Conservation (phyloP, 768 basidiomycete species). For the Hygrophorus russula region DNA sequence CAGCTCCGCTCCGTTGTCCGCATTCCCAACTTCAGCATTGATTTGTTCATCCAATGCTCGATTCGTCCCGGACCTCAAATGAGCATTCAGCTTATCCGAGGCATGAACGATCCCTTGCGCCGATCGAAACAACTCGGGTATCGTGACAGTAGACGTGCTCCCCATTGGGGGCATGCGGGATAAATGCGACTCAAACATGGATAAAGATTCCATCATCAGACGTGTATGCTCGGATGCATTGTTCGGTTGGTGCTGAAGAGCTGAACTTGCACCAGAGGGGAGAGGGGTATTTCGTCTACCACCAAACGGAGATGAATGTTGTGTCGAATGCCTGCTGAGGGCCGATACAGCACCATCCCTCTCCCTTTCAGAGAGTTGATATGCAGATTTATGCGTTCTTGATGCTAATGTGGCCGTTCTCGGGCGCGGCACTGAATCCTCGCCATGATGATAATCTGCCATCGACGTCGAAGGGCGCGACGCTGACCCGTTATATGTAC, state of each 20-base stretch:
- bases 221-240: constrained; percentile 45
- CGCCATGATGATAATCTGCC: constrained; percentile 30
- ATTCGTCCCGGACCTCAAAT: constrained; percentile 44
- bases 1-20: constrained; percentile 18
- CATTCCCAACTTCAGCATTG: constrained; percentile 55
- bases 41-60: constrained; percentile 65
- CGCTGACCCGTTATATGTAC: constrained; percentile 8
- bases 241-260: constrained; percentile 10
- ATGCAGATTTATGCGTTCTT: constrained; percentile 28
- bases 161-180: constrained; percentile 33
- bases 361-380: constrained; percentile 5
- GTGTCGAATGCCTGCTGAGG: constrained; percentile 13
- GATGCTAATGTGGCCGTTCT: constrained; percentile 26
- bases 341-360: constrained; percentile 15
- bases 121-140: constrained; percentile 44
- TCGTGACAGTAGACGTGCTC: constrained; percentile 20
- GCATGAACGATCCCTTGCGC: constrained; percentile 55
- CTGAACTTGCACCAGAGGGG: constrained; percentile 10
- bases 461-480: constrained; percentile 43
- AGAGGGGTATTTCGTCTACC: constrained; percentile 11
- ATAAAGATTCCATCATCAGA: constrained; percentile 60
- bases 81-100: constrained; percentile 55
- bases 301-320: constrained; percentile 19
- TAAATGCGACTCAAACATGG: constrained; percentile 60
- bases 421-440: constrained; percentile 10